These are phyloP conservation scores for Fusarium denticulatum DNA, from an alignment of 2,329 filamentous ascomycete genomes.

Conservation along the genomic window DNA sequence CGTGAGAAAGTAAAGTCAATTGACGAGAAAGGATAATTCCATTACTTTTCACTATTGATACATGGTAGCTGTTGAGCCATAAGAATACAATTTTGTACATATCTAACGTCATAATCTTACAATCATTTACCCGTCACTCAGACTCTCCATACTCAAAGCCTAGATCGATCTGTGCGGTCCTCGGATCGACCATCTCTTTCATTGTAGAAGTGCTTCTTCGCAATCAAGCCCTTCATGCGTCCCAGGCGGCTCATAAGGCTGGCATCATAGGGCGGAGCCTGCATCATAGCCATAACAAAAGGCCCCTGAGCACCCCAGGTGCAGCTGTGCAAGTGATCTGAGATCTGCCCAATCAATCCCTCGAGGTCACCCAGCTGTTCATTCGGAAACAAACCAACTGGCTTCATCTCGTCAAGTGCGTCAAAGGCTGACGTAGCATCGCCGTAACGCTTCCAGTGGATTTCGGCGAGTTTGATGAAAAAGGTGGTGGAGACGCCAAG, in stretches of 20 bases:
- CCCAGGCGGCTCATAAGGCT: conserved; percentile 39
- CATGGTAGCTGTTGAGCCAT: background rate
- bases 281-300: conserved; percentile 53
- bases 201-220: conserved; percentile 4
- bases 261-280: conserved; percentile 49
- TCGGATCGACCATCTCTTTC: background rate
- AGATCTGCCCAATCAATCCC: conserved; percentile 45
- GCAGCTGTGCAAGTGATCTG: conserved; percentile 48
- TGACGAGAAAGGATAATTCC: background rate
- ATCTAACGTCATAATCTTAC: background rate
- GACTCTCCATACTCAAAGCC: background rate
- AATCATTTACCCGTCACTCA: background rate
- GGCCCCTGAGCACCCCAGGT: conserved; percentile 50
- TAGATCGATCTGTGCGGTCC: background rate
- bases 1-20: background rate
- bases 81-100: conserved; percentile 6
- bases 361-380: conserved; percentile 33
- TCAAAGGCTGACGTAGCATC: conserved; percentile 65
- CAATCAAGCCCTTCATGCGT: background rate
- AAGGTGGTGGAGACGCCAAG: conserved; percentile 76
- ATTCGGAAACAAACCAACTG: conserved; percentile 69
- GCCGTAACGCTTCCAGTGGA: conserved; percentile 69
- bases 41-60: background rate
- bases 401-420: conserved; percentile 72
- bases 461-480: conserved; percentile 72